Evolutionary conservation across 2,329 filamentous ascomycete genomes (phyloP), one percentile per base, ranked within the genome.

Genomic region (Paracamarosporium sp.): DNA sequence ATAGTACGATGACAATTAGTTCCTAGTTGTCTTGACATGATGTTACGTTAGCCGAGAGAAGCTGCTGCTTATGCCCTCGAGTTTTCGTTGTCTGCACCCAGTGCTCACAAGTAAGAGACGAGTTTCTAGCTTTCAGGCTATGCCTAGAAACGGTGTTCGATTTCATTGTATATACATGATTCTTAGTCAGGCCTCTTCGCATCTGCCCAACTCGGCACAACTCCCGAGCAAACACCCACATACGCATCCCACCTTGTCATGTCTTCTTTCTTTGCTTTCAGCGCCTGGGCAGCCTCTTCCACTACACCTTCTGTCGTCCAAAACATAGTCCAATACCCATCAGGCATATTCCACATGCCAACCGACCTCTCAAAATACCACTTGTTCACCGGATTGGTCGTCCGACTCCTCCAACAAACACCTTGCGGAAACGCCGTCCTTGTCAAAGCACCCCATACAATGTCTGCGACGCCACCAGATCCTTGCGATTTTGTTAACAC

Each of bases 321-420:
- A 72, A 99, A 99, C 93, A 98, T 97, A 3, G 93, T 92, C 95
- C 95, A 99, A 66, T 93, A 89, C 44, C 86, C 91, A n/a, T 86
- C 87, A 0, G 85, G 83, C 35, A 99, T 79, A 78, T 96, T 95
- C 84, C 89, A 90, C 2, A 89, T 93, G 0, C 95, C 95, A 46
- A 86, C 81, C 2, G 91, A 92, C 46, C 95, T 85, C 78, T 99
- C 95, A 78, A 98, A 97, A 76, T 99, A 99, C 95, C 95, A 99
- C 74, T 97, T 97, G 73, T 99, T 99, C 4, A 99, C 95, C 0
- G 93, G 94, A 71, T 99, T 98, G 72, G 93, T 87, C 70, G 90
- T 90, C 50, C 95, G 83, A 73, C 91, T 96, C 55, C 93, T 84
- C 95, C 95, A 99, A 71, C 93, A 96, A 1, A 98, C 91, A 1